Evolutionary conservation across 2,329 filamentous ascomycete species (phyloP), one percentile per base, ranked within the genome.

Genomic region (Aphanocladium album): DNA sequence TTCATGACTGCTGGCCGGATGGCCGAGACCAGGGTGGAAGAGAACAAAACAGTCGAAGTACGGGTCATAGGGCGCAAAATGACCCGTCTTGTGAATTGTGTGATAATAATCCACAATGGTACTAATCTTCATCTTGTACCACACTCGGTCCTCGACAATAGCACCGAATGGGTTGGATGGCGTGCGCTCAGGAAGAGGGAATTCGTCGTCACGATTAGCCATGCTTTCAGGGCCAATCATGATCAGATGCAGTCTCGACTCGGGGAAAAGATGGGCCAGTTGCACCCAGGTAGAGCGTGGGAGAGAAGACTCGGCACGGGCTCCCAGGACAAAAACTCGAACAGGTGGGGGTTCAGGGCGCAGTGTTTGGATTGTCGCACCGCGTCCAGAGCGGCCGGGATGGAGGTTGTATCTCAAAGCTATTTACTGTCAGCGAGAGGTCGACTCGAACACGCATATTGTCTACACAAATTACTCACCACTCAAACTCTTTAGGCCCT

Each of bases 101-200:
- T 99, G 93, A 79, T 96, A 99, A 78, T 99, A 97, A 68, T 99
- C 95, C 56, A 98, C 93, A 70, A 93, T 96, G 0, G 96, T 99
- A 73, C 89, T 95, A 70, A 99, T 96, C 80, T 99, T 99, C 85
- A 98, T 87, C 66, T 89, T 88, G 60, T 89, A 87, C 71, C 89
- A 91, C 9, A 99, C 83, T 57, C 93, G 87, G 73, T 96, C 93
- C 76, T 99, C 96, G 16, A 97, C 85, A 57, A 99, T 83, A n/a
- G 90, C 91, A 46, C 95, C 95, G 67, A 93, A 99, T 0, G 95
- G 95, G 71, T 99, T 99, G 11, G 80, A 78, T 0, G 93, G 80
- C 1, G 91, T 97, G 60, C 93, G 87, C 67, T 90, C 84, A 1
- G 96, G 95, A 1, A 98, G 82, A 1, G 95, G 95, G 71, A 96